Base-by-base conservation (phyloP, 305 asterid species). In the Salvia sclarea region DNA sequence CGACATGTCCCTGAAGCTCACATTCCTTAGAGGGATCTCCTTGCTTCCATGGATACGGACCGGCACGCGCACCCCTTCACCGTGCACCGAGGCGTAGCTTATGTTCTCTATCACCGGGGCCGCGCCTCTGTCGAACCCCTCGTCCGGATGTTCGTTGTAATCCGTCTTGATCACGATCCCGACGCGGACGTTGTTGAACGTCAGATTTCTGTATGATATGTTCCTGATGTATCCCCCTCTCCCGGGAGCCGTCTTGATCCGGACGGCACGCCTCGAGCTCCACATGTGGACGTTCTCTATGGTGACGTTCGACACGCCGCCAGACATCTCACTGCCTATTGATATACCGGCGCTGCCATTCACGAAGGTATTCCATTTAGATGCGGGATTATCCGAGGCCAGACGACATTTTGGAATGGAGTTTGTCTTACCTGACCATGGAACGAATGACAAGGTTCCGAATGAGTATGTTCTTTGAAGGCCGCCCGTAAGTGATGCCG, bases 231-330 rank as follows among this genome's bases (percentile, higher is more conserved):
- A 86, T 25, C 89, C 96, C 30, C 96, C 96, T 79, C 96, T 73
- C n/a, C 96, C 96, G 0, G 86, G 84, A 43, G 93, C 96, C 38
- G 96, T 88, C 76, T 88, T 88, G 85, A 88, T 86, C 40, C 96
- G 82, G 25, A 88, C 86, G 9, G 77, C 96, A 12, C 96, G 90
- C 68, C 96, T 80, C 5, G 96, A 88, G 87, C 62, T 77, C 92
- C 92, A 88, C 6, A 88, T 52, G 38, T 57, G 84, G 47, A 88
- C 6, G 49, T 88, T 85, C 67, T 88, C 90, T 12, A 88, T 72
- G 0, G 77, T 84, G 16, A 88, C 73, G 31, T 88, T 83, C 38
- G 90, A 85, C 43, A 88, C 85, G 28, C 95, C 95, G 21, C 95
- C 95, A 0, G 95, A 88, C 95, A 88, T 88, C 75, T 88, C 95